A percentile compares a stretch with the other conserved stretches of the same genome.
Evolutionary conservation across 768 basidiomycete species (phyloP).

Genomic region (Megacollybia marginata): DNA sequence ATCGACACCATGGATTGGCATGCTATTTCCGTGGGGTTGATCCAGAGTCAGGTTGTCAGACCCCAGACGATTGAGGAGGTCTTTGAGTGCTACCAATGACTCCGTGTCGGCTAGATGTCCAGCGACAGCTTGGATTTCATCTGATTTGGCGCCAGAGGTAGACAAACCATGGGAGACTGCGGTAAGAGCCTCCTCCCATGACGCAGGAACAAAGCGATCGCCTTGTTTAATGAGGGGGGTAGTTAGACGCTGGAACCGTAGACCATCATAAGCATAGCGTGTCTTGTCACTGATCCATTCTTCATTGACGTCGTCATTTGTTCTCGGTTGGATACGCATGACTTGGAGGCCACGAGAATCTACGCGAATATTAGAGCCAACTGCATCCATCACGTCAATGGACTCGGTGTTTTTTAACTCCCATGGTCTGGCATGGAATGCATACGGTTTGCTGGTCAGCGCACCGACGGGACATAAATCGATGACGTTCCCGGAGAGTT

Average conservation of each 20-base stretch:
- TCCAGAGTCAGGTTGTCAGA: constrained; percentile 92
- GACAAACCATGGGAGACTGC: constrained; percentile 74
- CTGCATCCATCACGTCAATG: constrained; percentile 89
- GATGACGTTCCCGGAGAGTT: constrained; percentile 93
- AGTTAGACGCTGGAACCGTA: constrained; percentile 92
- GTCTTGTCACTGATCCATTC: constrained; percentile 99
- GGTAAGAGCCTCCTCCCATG: constrained; percentile 86
- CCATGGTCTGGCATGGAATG: constrained; percentile 96
- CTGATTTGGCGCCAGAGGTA: constrained; percentile 72
- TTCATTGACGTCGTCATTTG: constrained; percentile 98
- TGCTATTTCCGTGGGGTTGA: constrained; percentile 53
- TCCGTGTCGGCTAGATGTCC: constrained; percentile 94
- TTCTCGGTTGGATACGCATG: constrained; percentile 94
- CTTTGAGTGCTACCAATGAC: constrained; percentile 87
- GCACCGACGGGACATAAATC: constrained; percentile 99
- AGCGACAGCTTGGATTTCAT: constrained; percentile 94
- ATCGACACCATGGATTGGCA: constrained; percentile 78
- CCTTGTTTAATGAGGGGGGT: constrained; percentile 85
- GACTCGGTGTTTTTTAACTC: constrained; percentile 98
- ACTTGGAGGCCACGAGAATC: constrained; percentile 94
- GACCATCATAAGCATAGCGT: constrained; percentile 91
- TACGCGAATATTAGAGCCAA: constrained; percentile 94
- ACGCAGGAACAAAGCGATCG: constrained; percentile 84
- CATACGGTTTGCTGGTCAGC: constrained; percentile 96
- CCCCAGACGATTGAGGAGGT: constrained; percentile 85